A percentile compares a stretch with the other conserved stretches of the same genome.
Conservation (phyloP, 2,329 filamentous ascomycete genomes). For the Neopestalotiopsis rosae region DNA sequence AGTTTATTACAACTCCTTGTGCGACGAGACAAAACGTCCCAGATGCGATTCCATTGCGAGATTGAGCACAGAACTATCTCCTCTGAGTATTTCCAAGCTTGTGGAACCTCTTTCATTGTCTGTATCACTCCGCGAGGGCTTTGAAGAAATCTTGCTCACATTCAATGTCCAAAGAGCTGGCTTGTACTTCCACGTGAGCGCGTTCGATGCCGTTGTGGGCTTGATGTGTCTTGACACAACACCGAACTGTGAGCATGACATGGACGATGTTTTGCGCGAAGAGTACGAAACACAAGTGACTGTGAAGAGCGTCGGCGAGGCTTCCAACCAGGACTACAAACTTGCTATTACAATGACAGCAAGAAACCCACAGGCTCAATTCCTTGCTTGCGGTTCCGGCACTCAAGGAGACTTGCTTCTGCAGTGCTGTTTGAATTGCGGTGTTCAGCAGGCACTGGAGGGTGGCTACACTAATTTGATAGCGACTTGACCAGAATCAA, state of each 20-base stretch:
- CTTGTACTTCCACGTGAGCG: not conserved
- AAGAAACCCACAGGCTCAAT: not conserved
- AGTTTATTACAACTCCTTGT: not conserved
- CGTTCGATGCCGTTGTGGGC: not conserved
- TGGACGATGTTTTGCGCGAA: not conserved
- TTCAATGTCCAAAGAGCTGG: not conserved
- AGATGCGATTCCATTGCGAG: accelerated
- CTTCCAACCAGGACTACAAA: not conserved
- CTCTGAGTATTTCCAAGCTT: not conserved
- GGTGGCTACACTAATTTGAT: not conserved
- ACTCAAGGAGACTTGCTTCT: not conserved
- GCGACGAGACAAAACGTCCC: not conserved
- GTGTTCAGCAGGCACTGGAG: not conserved
- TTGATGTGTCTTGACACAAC: not conserved
- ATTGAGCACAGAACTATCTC: not conserved
- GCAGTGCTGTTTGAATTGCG: not conserved
- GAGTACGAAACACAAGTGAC: not conserved
- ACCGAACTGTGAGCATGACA: not conserved
- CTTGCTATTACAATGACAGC: not conserved
- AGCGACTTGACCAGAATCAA: not conserved
- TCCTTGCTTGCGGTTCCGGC: not conserved
- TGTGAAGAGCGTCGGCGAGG: not conserved
- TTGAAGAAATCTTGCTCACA: not conserved
- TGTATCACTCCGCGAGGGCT: not conserved
- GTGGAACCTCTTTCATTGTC: not conserved